Base-by-base conservation (phyloP, 176 grass and related monocot species). In the Oryza meyeriana region DNA sequence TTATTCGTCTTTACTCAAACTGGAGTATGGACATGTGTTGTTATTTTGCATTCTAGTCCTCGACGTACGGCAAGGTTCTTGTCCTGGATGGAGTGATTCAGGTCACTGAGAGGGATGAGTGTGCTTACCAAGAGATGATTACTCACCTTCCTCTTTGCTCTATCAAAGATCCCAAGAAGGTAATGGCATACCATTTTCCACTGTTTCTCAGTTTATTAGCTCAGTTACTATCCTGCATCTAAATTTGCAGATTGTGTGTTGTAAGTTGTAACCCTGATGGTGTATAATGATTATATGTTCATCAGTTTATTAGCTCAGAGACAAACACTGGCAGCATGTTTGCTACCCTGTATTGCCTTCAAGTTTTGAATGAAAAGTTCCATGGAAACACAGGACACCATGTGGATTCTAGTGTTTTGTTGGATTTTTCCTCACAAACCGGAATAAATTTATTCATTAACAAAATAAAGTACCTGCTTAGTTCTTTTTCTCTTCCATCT, bases 91-190 rank as follows among this genome's bases (percentile, higher is more conserved):
- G 96, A 17, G 93, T 95, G n/a, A 95, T 99, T 78, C 96, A 99
- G 82, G 72, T 99, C 4, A 95, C 93, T 11, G 93, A 95, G 74
- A 85, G 93, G 84, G 93, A 99, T 34, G 91, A 99, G 67, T 99
- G 96, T 11, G 91, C 93, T 4, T 99, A 95, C 84, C 96, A 95
- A 82, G 93, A 98, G 79, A 98, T 98, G 96, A 98, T 98, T 61
- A 88, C 89, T 55, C 96, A 98, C 70, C 92, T 98, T n/a, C 89
- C 93, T 62, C 91, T 99, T 67, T 91, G 88, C 82, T 98, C 96
- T 12, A 98, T 93, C 44, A 86, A 92, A 77, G 88, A 98, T 31
- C 92, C 95, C 82, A 98, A 86, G 87, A 98, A 94, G 92, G 94
- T 97, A 79, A 58, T 10, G 47, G 22, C 4, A 63, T 44, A 17